Percentiles rank a stretch among this genome's conserved stretches.
phyloP scores from a whole-genome alignment of 116 monocot genomes.

The Phalaenopsis hybrid region DNA sequence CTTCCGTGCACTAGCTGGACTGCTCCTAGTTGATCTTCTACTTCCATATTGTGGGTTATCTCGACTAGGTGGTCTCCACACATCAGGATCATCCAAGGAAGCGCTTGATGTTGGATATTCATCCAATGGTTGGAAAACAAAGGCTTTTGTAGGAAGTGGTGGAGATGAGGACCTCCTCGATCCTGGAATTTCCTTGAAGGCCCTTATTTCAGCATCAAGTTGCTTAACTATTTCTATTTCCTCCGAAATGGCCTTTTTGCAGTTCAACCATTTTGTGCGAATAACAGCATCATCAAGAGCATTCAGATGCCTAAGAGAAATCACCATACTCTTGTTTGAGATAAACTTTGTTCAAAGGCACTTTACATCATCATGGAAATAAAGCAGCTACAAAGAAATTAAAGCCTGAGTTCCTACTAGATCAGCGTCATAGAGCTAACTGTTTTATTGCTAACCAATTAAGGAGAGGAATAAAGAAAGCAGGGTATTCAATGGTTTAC shows the following conservation, averaged over 20 bases:
- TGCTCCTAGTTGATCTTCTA: constrained; percentile 49
- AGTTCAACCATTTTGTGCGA: constrained; percentile 83
- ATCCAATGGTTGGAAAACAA: constrained; percentile 93
- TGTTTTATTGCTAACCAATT: not conserved
- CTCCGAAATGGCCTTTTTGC: constrained; percentile 76
- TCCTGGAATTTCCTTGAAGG: constrained; percentile 75
- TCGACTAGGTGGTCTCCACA: constrained; percentile 83
- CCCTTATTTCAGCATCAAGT: constrained; percentile 69
- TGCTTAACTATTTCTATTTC: constrained; percentile 89
- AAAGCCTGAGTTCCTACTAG: not conserved
- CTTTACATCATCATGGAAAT: not conserved
- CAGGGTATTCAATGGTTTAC: not conserved
- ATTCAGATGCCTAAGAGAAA: constrained; percentile 58
- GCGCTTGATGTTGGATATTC: constrained; percentile 75
- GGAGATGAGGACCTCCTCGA: constrained; percentile 62
- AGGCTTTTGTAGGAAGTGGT: constrained; percentile 69
- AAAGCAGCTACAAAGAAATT: not conserved
- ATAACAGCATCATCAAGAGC: constrained; percentile 64
- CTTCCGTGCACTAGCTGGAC: constrained; percentile 37
- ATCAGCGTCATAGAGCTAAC: not conserved
- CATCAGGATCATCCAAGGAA: constrained; percentile 91
- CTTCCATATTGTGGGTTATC: constrained; percentile 25
- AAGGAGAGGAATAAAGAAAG: not conserved
- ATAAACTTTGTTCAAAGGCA: not conserved
- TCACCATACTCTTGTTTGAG: not conserved